Conservation (phyloP, 805 yeast species). For the Myxozyma neglecta region DNA sequence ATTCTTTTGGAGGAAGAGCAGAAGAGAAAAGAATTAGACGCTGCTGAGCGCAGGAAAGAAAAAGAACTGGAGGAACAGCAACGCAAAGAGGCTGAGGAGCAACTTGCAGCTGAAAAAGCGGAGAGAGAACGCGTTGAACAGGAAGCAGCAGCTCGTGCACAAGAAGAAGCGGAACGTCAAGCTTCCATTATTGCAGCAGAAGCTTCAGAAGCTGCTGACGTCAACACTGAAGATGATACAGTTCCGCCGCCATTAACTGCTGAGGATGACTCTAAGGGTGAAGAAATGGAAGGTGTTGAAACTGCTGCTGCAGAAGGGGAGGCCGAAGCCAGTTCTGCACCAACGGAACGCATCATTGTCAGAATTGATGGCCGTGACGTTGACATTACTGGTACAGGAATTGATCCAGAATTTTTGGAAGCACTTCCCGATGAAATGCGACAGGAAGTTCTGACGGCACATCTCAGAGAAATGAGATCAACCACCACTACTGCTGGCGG, state of each 20-base stretch:
- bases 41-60: constrained; percentile 30
- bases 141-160: constrained; percentile 31
- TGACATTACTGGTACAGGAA: constrained; percentile 85
- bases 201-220: constrained; percentile 34
- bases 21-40: constrained; percentile 19
- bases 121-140: constrained; percentile 36
- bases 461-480: constrained; percentile 66
- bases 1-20: constrained; percentile 30
- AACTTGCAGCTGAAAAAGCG: constrained; percentile 21
- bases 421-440: constrained; percentile 92
- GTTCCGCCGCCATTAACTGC: not conserved
- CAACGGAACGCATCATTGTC: constrained; percentile 60
- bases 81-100: constrained; percentile 33
- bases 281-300: constrained; percentile 18
- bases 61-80: constrained; percentile 44
- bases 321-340: not conserved
- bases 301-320: not conserved
- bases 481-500: constrained; percentile 45
- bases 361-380: constrained; percentile 74
- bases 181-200: not conserved
- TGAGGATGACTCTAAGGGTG: constrained; percentile 5
- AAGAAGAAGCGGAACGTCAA: not conserved
- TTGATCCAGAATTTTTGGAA: constrained; percentile 85
- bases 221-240: constrained; percentile 23
- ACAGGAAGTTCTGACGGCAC: constrained; percentile 86